Conservation (phyloP, 371 early-diverging fungal species). For the Zychaea mexicana region DNA sequence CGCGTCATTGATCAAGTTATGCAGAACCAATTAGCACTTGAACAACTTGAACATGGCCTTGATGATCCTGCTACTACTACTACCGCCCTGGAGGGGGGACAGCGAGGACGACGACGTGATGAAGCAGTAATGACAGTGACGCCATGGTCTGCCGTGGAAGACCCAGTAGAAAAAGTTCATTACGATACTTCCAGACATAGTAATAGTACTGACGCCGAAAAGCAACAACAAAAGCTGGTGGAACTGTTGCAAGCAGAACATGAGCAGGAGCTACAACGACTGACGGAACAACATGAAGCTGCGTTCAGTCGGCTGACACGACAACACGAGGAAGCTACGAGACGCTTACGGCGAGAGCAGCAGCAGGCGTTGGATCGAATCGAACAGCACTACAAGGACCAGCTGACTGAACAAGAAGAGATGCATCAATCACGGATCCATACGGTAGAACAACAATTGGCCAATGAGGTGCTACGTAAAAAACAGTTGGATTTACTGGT, state of each 20-base stretch:
- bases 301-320: neutral
- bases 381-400: neutral
- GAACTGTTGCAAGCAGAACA: neutral
- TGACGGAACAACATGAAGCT: neutral
- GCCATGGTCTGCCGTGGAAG: too few relatives aligned
- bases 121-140: too few relatives aligned
- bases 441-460: neutral
- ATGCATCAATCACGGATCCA: neutral
- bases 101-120: too few relatives aligned
- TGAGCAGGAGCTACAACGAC: neutral
- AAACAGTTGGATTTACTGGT: neutral
- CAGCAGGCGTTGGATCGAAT: neutral
- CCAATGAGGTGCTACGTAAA: neutral
- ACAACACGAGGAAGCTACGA: neutral
- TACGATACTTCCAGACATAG: neutral
- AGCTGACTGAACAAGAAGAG: neutral
- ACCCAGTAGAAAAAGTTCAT: too few relatives aligned
- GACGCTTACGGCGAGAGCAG: neutral
- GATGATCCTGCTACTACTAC: neutral
- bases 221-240: neutral
- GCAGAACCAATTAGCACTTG: neutral
- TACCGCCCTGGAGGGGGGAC: too few relatives aligned
- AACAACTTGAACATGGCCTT: constrained; percentile 1
- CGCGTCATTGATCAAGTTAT: neutral
- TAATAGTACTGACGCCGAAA: neutral